These are phyloP conservation scores for Lactarius tabidus DNA, from an alignment of 768 basidiomycete species.

Conservation along the genomic window DNA sequence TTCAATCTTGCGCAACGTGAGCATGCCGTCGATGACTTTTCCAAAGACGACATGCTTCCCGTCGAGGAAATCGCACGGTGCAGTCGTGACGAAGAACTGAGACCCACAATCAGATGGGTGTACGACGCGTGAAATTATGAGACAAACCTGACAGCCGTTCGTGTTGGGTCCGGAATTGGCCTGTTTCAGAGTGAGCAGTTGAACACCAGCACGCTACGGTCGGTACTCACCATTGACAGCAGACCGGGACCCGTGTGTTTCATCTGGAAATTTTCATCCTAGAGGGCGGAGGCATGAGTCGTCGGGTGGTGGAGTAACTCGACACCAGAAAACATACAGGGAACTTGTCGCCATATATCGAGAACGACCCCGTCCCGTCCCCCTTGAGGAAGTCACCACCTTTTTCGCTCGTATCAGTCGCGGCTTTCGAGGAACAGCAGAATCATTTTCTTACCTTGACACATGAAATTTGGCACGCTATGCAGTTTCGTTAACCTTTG, in stretches of 20 bases:
- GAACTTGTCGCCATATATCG: constrained; percentile 95
- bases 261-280: constrained; percentile 95
- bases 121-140: not conserved
- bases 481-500: constrained; percentile 13
- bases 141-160: constrained; percentile 79
- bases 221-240: constrained; percentile 75
- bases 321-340: constrained; percentile 48
- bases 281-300: constrained; percentile 4
- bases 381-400: constrained; percentile 93
- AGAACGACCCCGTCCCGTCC: constrained; percentile 94
- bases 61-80: constrained; percentile 92
- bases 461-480: constrained; percentile 93
- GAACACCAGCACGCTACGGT: not conserved
- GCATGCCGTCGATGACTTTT: constrained; percentile 86
- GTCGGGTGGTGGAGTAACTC: not conserved
- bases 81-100: constrained; percentile 96
- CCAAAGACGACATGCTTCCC: constrained; percentile 94
- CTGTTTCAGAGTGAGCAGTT: constrained; percentile 37
- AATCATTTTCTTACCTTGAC: constrained; percentile 59
- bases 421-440: not conserved
- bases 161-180: constrained; percentile 94
- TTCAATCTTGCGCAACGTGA: constrained; percentile 94
- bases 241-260: constrained; percentile 86
- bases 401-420: constrained; percentile 30
- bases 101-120: not conserved